Evolutionary conservation across 106 monocot genomes (phyloP), one percentile per base, ranked within the genome.

Genomic region (Phalaenopsis equestris): DNA sequence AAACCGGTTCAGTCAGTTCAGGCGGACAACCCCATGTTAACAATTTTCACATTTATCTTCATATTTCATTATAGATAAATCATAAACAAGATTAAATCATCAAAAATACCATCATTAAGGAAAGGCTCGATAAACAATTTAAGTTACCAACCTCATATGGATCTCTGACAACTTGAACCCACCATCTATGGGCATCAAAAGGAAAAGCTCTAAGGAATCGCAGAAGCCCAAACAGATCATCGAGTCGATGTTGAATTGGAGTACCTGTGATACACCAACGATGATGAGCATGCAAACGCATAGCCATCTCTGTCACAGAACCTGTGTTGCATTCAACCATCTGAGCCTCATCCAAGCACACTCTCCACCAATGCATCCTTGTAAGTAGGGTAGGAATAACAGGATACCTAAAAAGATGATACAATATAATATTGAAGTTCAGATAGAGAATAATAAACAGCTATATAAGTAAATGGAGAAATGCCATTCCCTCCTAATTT

Each of bases 331-430:
- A 89, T 77, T 99, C 98, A 65, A 99, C 98, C 94, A 94, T 92
- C 79, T 99, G 98, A 75, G 98, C 98, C 81, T 99, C 98, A 88
- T 99, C 98, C 81, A 99, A 82, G 84, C 98, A 99, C 43, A 99
- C 82, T 56, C 94, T 86, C 98, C 98, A 99, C 98, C 98, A 99
- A 77, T 90, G 79, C 64, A 94, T 88, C 82, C 94, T 90, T 79
- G 98, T 99, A 52, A 99, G 89, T 67, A 91, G 67, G 17, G 98
- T 99, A 61, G 98, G 98, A 72, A 88, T 56, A 82, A 99, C 89
- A 83, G 98, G 98, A 52, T 99, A 99, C 88, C 98, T 99, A 84
- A 56, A 52, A 76, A 18, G 8, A 76, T 52, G 24, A 48, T n/a
- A 23, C 10, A 30, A 15, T 76, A 48, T 23, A 52, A 48, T 49